Conservation (phyloP, 1,139 yeast genomes). For the Magnusiomyces sp. region DNA sequence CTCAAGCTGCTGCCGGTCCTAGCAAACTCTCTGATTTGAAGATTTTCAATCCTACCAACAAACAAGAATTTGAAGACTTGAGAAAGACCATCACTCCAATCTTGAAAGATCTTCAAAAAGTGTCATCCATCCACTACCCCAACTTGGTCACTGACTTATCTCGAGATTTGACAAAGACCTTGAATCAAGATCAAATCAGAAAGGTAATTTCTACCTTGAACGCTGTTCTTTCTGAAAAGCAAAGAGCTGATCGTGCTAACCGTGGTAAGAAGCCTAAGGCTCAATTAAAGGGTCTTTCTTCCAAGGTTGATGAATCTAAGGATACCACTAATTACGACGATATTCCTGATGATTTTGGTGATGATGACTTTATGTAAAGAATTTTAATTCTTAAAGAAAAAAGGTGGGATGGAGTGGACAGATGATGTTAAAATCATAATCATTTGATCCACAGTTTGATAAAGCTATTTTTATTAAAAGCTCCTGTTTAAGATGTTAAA, state of each 20-base stretch:
- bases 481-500: too few species aligned
- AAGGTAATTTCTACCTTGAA: slow-evolving; percentile 81
- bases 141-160: slow-evolving; percentile 75
- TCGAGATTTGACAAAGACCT: slow-evolving; percentile 75
- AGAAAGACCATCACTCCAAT: slow-evolving; percentile 70
- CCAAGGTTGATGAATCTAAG: slow-evolving; percentile 66
- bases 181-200: slow-evolving; percentile 72
- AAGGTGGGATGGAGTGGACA: neutral
- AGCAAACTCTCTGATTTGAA: slow-evolving; percentile 33
- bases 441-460: too few species aligned
- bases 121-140: slow-evolving; percentile 52
- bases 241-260: slow-evolving; percentile 85
- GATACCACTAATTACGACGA: slow-evolving; percentile 50
- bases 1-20: slow-evolving; percentile 45
- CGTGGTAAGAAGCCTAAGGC: slow-evolving; percentile 94
- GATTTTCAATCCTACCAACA: slow-evolving; percentile 66
- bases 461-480: too few species aligned
- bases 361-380: slow-evolving; percentile 81
- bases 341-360: slow-evolving; percentile 61
- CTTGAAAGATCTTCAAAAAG: slow-evolving; percentile 54
- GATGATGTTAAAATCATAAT: too few species aligned
- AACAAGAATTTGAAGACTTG: slow-evolving; percentile 73
- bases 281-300: slow-evolving; percentile 65
- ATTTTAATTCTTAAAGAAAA: too few species aligned
- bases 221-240: slow-evolving; percentile 76